Base-by-base conservation (phyloP, 805 yeast genomes). In the Teunomyces aglyptinius region DNA sequence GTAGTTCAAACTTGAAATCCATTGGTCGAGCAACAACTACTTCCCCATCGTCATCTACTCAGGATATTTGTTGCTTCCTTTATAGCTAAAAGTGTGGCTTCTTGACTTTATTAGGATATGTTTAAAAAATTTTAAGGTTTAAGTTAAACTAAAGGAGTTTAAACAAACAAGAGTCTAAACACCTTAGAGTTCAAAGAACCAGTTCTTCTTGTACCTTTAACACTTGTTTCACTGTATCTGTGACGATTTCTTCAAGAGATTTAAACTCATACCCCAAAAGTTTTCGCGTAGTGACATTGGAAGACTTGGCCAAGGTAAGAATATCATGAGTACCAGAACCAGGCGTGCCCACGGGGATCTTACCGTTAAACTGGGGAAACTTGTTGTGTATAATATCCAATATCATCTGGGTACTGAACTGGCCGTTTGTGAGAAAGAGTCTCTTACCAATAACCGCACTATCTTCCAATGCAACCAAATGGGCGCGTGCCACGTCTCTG, bases 381-480 rank as follows among this genome's bases (percentile, higher is more conserved):
- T 51, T 49, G 24, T 49, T 45, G 41, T 59, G 54, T 42, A 65
- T 41, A 31, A 64, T 59, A 49, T 67, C 71, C 38, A 68, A 60
- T 22, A 65, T 45, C 50, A 51, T 52, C 39, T 63, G 69, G 12
- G 61, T 59, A 29, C 65, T 56, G 47, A 67, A 70, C n/a, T 60
- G 60, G 11, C 69, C 72, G 38, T 62, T 63, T 13, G 63, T 57
- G 50, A 64, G 55, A 43, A 68, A 61, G 31, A 71, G 54, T 48
- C 77, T 61, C 51, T 61, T 62, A 2, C 58, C 58, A 5, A 47
- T 38, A 10, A 57, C 47, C 2, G 51, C 46, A 7, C 56, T 59
- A 12, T 56, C 48, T 42, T 66, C 70, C 24, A 67, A 47, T 0
- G 70, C 73, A 3, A 56, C 60, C 38, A 68, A 44, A 44, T 70